Percentiles rank a stretch among this genome's conserved stretches.
Evolutionary conservation across 306 rosid species (phyloP).

Genomic region (Glycyrrhiza uralensis): DNA sequence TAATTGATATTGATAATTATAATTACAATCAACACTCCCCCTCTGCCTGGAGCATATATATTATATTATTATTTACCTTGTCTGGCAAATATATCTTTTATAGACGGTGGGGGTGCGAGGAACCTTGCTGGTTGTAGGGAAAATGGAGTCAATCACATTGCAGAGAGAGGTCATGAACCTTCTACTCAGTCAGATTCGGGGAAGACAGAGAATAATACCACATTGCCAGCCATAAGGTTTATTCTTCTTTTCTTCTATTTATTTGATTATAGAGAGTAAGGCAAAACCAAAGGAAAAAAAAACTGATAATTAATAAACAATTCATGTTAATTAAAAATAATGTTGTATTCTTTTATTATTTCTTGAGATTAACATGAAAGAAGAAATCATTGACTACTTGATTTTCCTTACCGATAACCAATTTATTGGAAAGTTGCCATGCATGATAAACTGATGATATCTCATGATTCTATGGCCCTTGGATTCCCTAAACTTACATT

Average conservation of each 20-base stretch:
- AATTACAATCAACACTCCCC: not conserved
- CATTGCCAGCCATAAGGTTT: slow-evolving; percentile 44
- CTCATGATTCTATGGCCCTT: not conserved
- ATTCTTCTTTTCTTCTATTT: not conserved
- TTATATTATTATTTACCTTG: no score
- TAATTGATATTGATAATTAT: no score
- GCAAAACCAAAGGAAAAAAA: not conserved
- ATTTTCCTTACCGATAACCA: not conserved
- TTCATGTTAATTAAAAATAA: not conserved
- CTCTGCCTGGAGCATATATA: no score
- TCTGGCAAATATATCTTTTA: slow-evolving; percentile 18
- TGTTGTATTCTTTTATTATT: not conserved
- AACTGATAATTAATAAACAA: not conserved
- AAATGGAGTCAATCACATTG: slow-evolving; percentile 43
- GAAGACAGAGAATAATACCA: slow-evolving; percentile 41
- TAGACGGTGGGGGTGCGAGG: slow-evolving; percentile 55
- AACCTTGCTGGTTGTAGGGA: slow-evolving; percentile 43
- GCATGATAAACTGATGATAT: not conserved
- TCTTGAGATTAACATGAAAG: not conserved
- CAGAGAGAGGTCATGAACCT: slow-evolving; percentile 39
- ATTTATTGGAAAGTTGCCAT: not conserved
- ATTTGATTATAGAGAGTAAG: not conserved
- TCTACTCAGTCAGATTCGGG: slow-evolving; percentile 27
- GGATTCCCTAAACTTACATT: no score
- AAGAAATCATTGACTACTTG: not conserved